A percentile compares a stretch with the other conserved stretches of the same genome.
These are phyloP conservation scores for Bremia lactucae DNA, from an alignment of 352 stramenopile species.

Conservation along the genomic window DNA sequence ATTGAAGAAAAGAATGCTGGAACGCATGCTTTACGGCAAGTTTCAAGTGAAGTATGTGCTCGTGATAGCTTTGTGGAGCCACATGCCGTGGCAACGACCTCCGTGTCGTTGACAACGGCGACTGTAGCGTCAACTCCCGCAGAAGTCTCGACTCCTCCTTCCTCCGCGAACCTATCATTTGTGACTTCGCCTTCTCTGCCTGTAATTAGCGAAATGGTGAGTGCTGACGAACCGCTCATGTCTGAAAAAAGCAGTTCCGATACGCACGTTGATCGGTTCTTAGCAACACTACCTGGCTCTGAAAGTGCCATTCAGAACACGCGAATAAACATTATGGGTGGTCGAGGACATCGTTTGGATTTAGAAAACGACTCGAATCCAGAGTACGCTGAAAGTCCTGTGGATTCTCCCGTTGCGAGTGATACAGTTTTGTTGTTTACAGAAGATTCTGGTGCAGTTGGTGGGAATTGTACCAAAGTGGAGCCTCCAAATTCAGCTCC, in stretches of 20 bases:
- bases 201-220: constrained; percentile 21
- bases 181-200: constrained; percentile 10
- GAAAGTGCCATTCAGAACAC: constrained; percentile 88
- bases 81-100: constrained; percentile 8
- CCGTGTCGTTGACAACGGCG: not conserved
- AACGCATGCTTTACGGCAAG: constrained; percentile 30
- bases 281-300: constrained; percentile 80
- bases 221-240: constrained; percentile 43
- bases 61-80: no score
- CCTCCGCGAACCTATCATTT: constrained; percentile 7
- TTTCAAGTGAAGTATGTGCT: constrained; percentile 10
- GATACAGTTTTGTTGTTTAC: constrained; percentile 19
- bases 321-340: constrained; percentile 87
- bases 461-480: constrained; percentile 1
- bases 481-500: constrained; percentile 21
- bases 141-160: not conserved
- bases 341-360: constrained; percentile 79
- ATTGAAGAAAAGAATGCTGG: constrained; percentile 44
- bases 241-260: constrained; percentile 25
- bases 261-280: constrained; percentile 57
- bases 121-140: not conserved
- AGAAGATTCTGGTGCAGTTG: constrained; percentile 4
- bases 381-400: constrained; percentile 27
- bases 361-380: constrained; percentile 45
- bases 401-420: constrained; percentile 9